phyloP scores from a whole-genome alignment of 1,139 yeast species.

The Yarrowia galli region DNA sequence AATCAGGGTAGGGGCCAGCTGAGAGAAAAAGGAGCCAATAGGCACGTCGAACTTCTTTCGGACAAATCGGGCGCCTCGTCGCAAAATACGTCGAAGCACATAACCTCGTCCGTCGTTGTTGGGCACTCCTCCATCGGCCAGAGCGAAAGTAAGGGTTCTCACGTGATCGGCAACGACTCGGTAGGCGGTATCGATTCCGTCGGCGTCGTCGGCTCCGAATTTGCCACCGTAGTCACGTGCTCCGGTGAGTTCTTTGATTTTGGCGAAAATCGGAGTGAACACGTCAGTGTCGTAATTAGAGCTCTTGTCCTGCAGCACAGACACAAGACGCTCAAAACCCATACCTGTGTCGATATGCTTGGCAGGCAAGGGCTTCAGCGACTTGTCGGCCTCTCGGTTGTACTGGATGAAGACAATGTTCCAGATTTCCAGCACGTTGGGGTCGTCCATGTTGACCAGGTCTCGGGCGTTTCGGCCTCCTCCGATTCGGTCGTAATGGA shows the following conservation, averaged over 20 bases:
- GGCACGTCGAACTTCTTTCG: slow-evolving; percentile 96
- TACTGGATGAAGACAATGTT: slow-evolving; percentile 95
- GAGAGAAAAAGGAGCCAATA: slow-evolving; percentile 90
- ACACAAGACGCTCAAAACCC: slow-evolving; percentile 98
- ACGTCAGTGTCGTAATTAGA: slow-evolving; percentile 98
- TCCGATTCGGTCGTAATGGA: slow-evolving; percentile 97
- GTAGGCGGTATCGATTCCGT: slow-evolving; percentile 97
- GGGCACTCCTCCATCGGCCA: slow-evolving; percentile 99
- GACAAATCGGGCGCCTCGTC: slow-evolving; percentile 97
- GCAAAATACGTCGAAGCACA: slow-evolving; percentile 91
- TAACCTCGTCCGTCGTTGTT: slow-evolving; percentile 99
- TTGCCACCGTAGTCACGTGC: slow-evolving; percentile 90
- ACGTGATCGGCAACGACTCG: slow-evolving; percentile 98
- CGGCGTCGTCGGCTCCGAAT: slow-evolving; percentile 89
- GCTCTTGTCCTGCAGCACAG: slow-evolving; percentile 85
- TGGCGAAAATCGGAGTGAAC: slow-evolving; percentile 82
- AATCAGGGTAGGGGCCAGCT: slow-evolving; percentile 89
- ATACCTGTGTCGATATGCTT: slow-evolving; percentile 97
- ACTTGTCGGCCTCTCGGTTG: slow-evolving; percentile 91
- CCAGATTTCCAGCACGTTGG: slow-evolving; percentile 97
- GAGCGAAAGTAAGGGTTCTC: slow-evolving; percentile 93
- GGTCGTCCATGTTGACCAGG: slow-evolving; percentile 95
- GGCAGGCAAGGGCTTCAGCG: slow-evolving; percentile 83
- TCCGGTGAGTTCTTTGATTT: slow-evolving; percentile 90
- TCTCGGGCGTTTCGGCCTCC: slow-evolving; percentile 86